These are phyloP conservation scores for Oryza meyeriana DNA, from an alignment of 176 grass and related monocot genomes.

Conservation along the genomic window DNA sequence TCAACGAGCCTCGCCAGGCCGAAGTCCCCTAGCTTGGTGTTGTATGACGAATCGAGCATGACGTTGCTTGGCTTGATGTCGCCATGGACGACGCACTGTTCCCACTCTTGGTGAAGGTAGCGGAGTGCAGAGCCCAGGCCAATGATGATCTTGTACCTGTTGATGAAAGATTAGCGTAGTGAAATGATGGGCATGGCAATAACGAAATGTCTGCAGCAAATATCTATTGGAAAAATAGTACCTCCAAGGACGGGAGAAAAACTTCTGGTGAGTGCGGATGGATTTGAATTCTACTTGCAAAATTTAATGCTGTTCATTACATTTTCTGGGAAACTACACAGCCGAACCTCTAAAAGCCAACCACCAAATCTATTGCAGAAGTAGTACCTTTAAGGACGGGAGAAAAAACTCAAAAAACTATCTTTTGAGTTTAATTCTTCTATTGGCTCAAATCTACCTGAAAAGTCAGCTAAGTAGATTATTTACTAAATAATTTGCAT, in stretches of 20 bases:
- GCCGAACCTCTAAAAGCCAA: no score
- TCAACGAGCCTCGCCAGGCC: slow-evolving; percentile 19
- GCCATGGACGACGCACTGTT: slow-evolving; percentile 18
- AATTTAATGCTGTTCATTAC: no score
- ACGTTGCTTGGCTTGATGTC: slow-evolving; percentile 38
- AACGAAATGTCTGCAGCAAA: no score
- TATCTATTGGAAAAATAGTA: no score
- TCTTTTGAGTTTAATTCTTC: not conserved
- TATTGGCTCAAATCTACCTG: not conserved
- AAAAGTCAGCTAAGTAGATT: not conserved
- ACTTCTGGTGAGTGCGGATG: no score
- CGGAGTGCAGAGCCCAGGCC: not conserved
- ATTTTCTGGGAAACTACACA: not conserved
- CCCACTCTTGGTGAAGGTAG: slow-evolving; percentile 23
- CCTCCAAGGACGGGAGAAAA: no score
- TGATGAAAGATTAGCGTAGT: not conserved
- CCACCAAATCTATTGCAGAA: no score
- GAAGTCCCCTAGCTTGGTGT: slow-evolving; percentile 17
- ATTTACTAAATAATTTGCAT: no score
- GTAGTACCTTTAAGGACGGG: no score
- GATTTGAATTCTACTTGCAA: no score
- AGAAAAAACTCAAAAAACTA: no score
- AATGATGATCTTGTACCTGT: slow-evolving; percentile 14
- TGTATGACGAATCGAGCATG: not conserved
- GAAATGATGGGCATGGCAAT: no score